These are phyloP conservation scores for Hypoxylon sp. DNA, from an alignment of 2,329 filamentous ascomycete genomes.

Conservation along the genomic window DNA sequence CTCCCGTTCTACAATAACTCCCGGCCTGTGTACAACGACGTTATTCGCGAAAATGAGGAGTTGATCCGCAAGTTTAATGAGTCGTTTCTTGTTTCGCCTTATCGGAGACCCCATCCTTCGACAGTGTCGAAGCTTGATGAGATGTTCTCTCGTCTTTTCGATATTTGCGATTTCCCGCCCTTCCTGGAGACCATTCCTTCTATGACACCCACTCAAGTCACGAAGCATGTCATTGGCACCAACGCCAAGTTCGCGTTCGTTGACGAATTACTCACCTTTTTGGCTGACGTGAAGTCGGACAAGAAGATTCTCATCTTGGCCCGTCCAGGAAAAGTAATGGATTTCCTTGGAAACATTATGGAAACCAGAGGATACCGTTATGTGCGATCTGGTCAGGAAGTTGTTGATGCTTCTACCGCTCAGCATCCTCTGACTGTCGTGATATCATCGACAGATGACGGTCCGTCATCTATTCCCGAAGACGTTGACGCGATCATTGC, in stretches of 20 bases:
- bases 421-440: conserved; percentile 56
- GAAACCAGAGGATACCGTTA: conserved; percentile 56
- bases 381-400: conserved; percentile 50
- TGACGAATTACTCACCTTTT: conserved; percentile 66
- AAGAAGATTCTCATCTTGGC: conserved; percentile 69
- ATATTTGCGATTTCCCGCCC: conserved; percentile 71
- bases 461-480: conserved; percentile 56
- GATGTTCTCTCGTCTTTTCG: conserved; percentile 66
- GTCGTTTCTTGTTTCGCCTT: conserved; percentile 60
- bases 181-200: conserved; percentile 64
- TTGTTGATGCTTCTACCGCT: conserved; percentile 34
- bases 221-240: conserved; percentile 69
- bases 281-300: conserved; percentile 58
- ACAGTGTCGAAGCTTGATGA: conserved; percentile 65
- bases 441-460: conserved; percentile 60
- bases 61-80: conserved; percentile 63
- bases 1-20: conserved; percentile 70
- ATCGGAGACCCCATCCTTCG: conserved; percentile 57
- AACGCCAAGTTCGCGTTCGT: conserved; percentile 75
- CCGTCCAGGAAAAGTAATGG: conserved; percentile 64
- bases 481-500: conserved; percentile 67
- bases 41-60: conserved; percentile 61
- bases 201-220: conserved; percentile 60
- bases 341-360: conserved; percentile 67
- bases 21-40: conserved; percentile 67